phyloP scores from a whole-genome alignment of 2,329 filamentous ascomycete genomes.

The Fusarium sp. region DNA sequence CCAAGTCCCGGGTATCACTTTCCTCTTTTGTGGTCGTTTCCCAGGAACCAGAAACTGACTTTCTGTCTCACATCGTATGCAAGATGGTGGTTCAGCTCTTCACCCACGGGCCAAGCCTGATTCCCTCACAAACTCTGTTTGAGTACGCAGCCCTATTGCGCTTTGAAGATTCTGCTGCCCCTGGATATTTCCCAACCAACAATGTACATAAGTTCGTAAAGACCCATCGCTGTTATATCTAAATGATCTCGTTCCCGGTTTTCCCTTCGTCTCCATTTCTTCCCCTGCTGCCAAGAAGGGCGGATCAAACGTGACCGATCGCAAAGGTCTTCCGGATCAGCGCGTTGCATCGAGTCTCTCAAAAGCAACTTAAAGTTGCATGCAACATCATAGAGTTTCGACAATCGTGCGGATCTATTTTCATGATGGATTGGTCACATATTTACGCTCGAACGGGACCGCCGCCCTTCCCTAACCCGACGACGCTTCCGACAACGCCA shows the following conservation, averaged over 20 bases:
- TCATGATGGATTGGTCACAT: slow-evolving; percentile 14
- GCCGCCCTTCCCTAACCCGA: slow-evolving; percentile 42
- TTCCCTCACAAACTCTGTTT: slow-evolving; percentile 23
- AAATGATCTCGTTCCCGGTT: neutral
- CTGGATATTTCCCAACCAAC: neutral
- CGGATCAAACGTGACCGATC: slow-evolving; percentile 12
- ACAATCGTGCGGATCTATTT: neutral
- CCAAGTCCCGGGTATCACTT: slow-evolving; percentile 11
- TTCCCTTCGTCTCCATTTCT: neutral
- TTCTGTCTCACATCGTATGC: neutral
- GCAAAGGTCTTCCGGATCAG: slow-evolving; percentile 14
- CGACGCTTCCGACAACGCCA: slow-evolving; percentile 49
- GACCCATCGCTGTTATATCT: neutral
- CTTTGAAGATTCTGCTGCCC: slow-evolving; percentile 17
- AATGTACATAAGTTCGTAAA: slow-evolving; percentile 21
- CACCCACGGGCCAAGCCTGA: slow-evolving; percentile 10
- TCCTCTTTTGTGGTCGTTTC: slow-evolving; percentile 2
- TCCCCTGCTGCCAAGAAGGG: slow-evolving; percentile 9
- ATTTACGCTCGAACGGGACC: slow-evolving; percentile 29
- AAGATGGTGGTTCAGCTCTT: slow-evolving; percentile 31
- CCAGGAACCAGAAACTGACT: slow-evolving; percentile 20
- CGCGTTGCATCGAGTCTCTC: slow-evolving; percentile 10
- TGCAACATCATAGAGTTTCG: neutral
- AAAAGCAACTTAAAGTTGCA: neutral
- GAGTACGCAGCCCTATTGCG: neutral